These are phyloP conservation scores for Obelidium mucronatum DNA, from an alignment of 192 early-diverging fungal genomes.

Conservation along the genomic window DNA sequence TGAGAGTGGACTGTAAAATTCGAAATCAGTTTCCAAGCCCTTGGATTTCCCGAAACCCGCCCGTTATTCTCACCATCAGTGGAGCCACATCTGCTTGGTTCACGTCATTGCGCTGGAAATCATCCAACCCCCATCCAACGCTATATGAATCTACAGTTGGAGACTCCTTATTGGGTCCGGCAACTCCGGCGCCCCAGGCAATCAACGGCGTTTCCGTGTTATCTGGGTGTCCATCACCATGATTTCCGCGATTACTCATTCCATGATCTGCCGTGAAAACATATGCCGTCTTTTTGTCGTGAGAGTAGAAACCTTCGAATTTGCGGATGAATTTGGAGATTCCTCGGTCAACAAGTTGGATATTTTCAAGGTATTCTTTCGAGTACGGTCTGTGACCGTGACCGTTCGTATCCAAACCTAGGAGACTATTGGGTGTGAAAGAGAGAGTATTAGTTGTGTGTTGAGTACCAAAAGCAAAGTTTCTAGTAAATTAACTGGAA, in stretches of 20 bases:
- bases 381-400: constrained; percentile 87
- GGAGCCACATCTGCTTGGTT: constrained; percentile 96
- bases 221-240: constrained; percentile 96
- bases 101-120: constrained; percentile 77
- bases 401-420: constrained; percentile 95
- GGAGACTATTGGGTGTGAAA: too few species aligned
- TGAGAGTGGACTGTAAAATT: constrained; percentile 71
- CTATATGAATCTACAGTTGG: constrained; percentile 63
- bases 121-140: constrained; percentile 77
- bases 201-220: constrained; percentile 94
- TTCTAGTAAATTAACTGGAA: constrained; percentile 67
- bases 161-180: constrained; percentile 60
- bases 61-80: constrained; percentile 73
- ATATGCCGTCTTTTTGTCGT: constrained; percentile 85
- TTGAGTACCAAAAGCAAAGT: too few species aligned
- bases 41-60: too few species aligned
- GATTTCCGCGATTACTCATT: constrained; percentile 91
- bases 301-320: constrained; percentile 77
- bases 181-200: constrained; percentile 94
- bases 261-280: constrained; percentile 97
- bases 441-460: background rate
- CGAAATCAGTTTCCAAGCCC: too few species aligned
- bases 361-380: constrained; percentile 86
- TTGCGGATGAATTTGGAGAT: constrained; percentile 71
- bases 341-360: constrained; percentile 80